Evolutionary conservation across 2,329 filamentous ascomycete species (phyloP).

Genomic region (Verticillium nubilum): DNA sequence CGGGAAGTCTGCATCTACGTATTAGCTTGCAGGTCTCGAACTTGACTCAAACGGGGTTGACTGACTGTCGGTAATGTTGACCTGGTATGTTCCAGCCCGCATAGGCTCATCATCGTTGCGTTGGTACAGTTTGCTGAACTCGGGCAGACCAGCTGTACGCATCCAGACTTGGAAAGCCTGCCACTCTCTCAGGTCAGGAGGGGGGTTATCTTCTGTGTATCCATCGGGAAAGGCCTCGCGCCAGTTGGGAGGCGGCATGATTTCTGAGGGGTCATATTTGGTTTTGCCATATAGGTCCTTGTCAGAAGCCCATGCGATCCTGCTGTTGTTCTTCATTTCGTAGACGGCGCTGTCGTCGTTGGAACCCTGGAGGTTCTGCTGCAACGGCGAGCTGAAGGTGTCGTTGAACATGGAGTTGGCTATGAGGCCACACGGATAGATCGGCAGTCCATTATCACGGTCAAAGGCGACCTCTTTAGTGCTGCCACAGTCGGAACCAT

Average conservation of each 20-base stretch:
- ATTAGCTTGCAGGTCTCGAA: conserved; percentile 3
- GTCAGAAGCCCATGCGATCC: conserved; percentile 86
- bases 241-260: conserved; percentile 89
- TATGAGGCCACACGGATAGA: conserved; percentile 93
- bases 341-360: conserved; percentile 48
- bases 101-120: conserved; percentile 71
- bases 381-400: conserved; percentile 64
- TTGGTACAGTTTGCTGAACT: conserved; percentile 88
- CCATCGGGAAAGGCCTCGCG: conserved; percentile 59
- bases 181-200: conserved; percentile 68
- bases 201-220: conserved; percentile 52
- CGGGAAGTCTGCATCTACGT: conserved; percentile 61
- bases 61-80: conserved; percentile 77
- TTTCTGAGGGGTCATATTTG: conserved; percentile 57
- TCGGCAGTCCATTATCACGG: conserved; percentile 53
- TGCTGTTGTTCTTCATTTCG: conserved; percentile 64
- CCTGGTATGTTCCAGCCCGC: conserved; percentile 65
- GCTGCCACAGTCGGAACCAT: conserved; percentile 68
- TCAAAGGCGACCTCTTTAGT: conserved; percentile 44
- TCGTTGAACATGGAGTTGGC: conserved; percentile 98
- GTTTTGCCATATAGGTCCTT: conserved; percentile 70
- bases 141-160: conserved; percentile 88
- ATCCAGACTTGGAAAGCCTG: conserved; percentile 98
- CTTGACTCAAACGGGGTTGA: conserved; percentile 12
- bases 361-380: conserved; percentile 45